Evolutionary conservation across 768 basidiomycete genomes (phyloP), one percentile per base, ranked within the genome.

Genomic region (Pluteus cervinus): DNA sequence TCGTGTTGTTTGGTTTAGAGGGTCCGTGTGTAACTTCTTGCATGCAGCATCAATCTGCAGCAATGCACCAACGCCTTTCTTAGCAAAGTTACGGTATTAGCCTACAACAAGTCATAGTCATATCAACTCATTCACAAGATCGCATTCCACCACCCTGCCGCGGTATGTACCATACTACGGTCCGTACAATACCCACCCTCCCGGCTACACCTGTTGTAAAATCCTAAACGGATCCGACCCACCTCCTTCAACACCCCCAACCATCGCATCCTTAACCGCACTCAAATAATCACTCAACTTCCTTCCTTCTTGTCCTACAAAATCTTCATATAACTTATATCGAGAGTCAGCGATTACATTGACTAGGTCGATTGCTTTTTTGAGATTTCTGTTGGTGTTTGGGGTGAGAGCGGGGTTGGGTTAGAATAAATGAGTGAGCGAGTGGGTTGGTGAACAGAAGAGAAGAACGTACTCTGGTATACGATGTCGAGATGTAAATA

Each of bases 291-390:
- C 81, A 6, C 68, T 71, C 29, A 96, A 56, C 41, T 73, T 62
- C 26, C 75, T 66, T 6, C 79, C 79, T 20, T 75, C 71, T 31
- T 72, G 67, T 33, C 67, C 68, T 17, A 83, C 66, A 58, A 94
- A 96, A 56, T 90, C 90, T 46, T 86, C 78, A 50, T 92, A 91
- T 10, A 96, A 60, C 48, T 77, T 77, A 60, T 87, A 86, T 29
- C 86, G 74, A 42, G 89, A 88, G 55, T 92, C 89, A 0, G 90
- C 91, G 5, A 97, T 81, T 22, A 86, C 65, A 47, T 86, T 90
- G n/a, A 78, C 79, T 4, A 97, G 69, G 30, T 82, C 67, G 42
- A 97, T 59, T 0, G 83, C 79, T 7, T 73, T 73, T 47, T 84
- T 79, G 20, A 94, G 63, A 57, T 88, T 85, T 37, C 91, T 93